Evolutionary conservation across 2,329 filamentous ascomycete genomes (phyloP), one percentile per base, ranked within the genome.

Genomic region (Ustulina deusta): DNA sequence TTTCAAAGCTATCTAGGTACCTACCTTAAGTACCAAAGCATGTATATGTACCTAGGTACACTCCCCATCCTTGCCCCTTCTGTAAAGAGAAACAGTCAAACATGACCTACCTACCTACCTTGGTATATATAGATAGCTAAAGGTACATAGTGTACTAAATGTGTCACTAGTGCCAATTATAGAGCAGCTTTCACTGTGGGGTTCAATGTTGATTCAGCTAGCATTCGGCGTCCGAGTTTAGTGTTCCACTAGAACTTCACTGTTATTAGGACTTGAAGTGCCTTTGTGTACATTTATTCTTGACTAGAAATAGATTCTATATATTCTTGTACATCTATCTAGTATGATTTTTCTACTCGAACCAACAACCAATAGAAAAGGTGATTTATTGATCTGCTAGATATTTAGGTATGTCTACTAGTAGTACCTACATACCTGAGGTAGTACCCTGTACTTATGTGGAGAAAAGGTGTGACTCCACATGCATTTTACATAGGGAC

Each of bases 141-240:
- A 48, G 6, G 9, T 48, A 48, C 20, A 3, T 48, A 36, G 29
- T 20, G 27, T 29, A n/a, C 15, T 36, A 22, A 15, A 46, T 46
- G 20, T 57, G 51, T 44, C 61, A 63, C 54, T 63, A 58, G 44
- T 58, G 46, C 61, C 61, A 63, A 57, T 63, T 63, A 57, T 57
- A 57, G 51, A 55, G 42, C 42, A n/a, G 22, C 29, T 62, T 36
- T 55, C 17, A 5, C 11, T 25, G 38, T 46, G 49, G 61, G 52
- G 61, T 40, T 51, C 22, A 40, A 56, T 22, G 57, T 25, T 55
- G 49, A 46, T 46, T 56, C 10, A 36, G 22, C 22, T 42, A 56
- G 20, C 36, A 27, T 6, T n/a, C 6, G 15, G 34, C 49, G 27
- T 56, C 34, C 52, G 34, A 56, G 52, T 34, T 56, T 27, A 56